These are phyloP conservation scores for Senecio squalidus DNA, from an alignment of 140 eudicot genomes.

Conservation along the genomic window DNA sequence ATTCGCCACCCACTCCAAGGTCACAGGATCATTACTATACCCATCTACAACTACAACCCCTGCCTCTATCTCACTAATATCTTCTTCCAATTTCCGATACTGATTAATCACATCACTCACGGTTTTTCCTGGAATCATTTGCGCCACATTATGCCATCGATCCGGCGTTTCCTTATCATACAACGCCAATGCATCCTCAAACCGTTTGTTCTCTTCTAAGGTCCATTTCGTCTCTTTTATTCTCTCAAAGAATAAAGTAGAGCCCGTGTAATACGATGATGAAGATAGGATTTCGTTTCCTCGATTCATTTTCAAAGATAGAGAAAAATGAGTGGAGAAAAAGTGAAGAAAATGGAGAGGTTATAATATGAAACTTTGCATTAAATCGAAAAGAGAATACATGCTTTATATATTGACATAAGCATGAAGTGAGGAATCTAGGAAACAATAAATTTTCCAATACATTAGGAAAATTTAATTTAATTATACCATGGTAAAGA, in stretches of 20 bases:
- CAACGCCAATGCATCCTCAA: slow-evolving; percentile 73
- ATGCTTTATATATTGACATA: slow-evolving; percentile 28
- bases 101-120: slow-evolving; percentile 68
- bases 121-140: slow-evolving; percentile 67
- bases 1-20: slow-evolving; percentile 50
- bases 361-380: not conserved
- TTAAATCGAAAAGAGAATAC: slow-evolving; percentile 13
- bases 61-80: slow-evolving; percentile 77
- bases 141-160: slow-evolving; percentile 81
- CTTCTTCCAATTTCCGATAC: slow-evolving; percentile 63
- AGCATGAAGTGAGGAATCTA: slow-evolving; percentile 46
- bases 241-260: slow-evolving; percentile 54
- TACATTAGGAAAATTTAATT: slow-evolving; percentile 26
- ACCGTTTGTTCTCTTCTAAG: slow-evolving; percentile 64
- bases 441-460: slow-evolving; percentile 39
- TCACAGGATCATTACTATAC: slow-evolving; percentile 27
- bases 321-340: not conserved
- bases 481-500: slow-evolving; percentile 17
- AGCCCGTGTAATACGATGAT: slow-evolving; percentile 30
- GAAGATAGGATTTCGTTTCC: slow-evolving; percentile 23
- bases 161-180: slow-evolving; percentile 80
- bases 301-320: slow-evolving; percentile 24
- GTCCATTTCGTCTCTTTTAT: slow-evolving; percentile 56
- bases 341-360: slow-evolving; percentile 15
- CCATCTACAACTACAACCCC: slow-evolving; percentile 58